Percentiles rank a stretch among this genome's conserved stretches.
Evolutionary conservation across 257 asterid genomes (phyloP).

Genomic region (Linaria vulgaris): DNA sequence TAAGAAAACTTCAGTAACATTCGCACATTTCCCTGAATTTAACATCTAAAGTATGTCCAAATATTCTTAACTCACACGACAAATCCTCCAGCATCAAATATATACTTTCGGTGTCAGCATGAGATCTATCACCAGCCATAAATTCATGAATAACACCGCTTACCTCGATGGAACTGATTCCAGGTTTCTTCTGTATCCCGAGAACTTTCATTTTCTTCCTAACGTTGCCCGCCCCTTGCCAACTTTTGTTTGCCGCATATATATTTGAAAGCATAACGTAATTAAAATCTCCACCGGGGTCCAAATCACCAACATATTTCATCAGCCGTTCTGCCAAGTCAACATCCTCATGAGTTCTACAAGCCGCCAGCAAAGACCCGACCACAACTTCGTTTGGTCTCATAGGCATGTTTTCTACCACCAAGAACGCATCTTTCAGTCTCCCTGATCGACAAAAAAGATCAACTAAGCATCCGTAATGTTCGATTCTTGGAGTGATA

Average conservation of each 20-base stretch:
- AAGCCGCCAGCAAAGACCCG: constrained; percentile 73
- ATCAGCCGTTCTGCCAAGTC: constrained; percentile 60
- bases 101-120: constrained; percentile 38
- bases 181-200: constrained; percentile 62
- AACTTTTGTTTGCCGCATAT: constrained; percentile 65
- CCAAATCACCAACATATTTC: constrained; percentile 43
- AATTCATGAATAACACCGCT: constrained; percentile 49
- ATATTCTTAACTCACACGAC: constrained; percentile 42
- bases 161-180: constrained; percentile 64
- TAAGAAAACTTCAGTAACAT: constrained; percentile 13
- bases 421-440: constrained; percentile 54
- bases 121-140: constrained; percentile 64
- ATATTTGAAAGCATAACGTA: constrained; percentile 65
- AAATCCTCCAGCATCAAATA: constrained; percentile 41
- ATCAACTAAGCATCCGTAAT: constrained; percentile 77
- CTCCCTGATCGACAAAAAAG: constrained; percentile 74
- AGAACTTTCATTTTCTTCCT: constrained; percentile 80
- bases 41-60: constrained; percentile 26
- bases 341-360: constrained; percentile 44
- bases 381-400: constrained; percentile 65
- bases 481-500: constrained; percentile 63
- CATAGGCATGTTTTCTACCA: constrained; percentile 60
- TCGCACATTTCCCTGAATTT: constrained; percentile 20
- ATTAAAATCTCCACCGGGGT: constrained; percentile 55
- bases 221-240: constrained; percentile 67